Conservation (phyloP, 352 stramenopile species). For the Aphanomyces stellatus region DNA sequence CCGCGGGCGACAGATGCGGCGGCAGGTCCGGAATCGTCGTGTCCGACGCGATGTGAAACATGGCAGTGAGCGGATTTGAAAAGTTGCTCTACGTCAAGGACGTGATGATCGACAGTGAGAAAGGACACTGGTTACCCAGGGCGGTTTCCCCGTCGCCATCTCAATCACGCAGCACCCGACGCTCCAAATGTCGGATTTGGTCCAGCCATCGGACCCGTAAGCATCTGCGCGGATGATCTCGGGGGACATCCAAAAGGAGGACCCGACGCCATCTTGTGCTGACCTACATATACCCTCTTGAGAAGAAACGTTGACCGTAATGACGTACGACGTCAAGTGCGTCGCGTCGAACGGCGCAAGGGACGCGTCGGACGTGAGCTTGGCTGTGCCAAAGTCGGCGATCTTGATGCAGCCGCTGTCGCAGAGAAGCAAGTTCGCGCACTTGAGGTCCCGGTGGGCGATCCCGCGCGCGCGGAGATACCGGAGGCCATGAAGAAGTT, state of each 20-base stretch:
- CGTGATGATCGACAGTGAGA: background rate
- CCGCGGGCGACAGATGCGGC: conserved; percentile 27
- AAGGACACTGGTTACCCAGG: conserved; percentile 46
- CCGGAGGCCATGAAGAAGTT: conserved; percentile 50
- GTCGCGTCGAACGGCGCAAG: background rate
- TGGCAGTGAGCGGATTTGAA: conserved; percentile 67
- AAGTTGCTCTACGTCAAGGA: conserved; percentile 43
- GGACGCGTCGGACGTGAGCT: conserved; percentile 22
- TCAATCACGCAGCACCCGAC: conserved; percentile 86
- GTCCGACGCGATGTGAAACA: conserved; percentile 75
- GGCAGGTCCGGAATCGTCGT: conserved; percentile 45
- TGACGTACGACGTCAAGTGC: conserved; percentile 2
- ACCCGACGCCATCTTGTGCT: conserved; percentile 70
- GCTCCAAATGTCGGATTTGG: conserved; percentile 87
- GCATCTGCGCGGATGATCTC: conserved; percentile 85
- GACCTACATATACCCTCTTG: conserved; percentile 28
- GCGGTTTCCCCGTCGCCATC: conserved; percentile 80
- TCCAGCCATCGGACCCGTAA: conserved; percentile 58
- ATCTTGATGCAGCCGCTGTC: conserved; percentile 68
- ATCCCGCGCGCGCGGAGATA: conserved; percentile 69
- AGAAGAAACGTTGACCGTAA: conserved; percentile 14
- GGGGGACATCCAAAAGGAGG: conserved; percentile 93
- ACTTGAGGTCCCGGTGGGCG: conserved; percentile 84
- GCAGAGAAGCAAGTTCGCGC: conserved; percentile 71
- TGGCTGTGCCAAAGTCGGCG: conserved; percentile 79